phyloP scores from a whole-genome alignment of 768 basidiomycete genomes.

The Psilocybe subaeruginosa region DNA sequence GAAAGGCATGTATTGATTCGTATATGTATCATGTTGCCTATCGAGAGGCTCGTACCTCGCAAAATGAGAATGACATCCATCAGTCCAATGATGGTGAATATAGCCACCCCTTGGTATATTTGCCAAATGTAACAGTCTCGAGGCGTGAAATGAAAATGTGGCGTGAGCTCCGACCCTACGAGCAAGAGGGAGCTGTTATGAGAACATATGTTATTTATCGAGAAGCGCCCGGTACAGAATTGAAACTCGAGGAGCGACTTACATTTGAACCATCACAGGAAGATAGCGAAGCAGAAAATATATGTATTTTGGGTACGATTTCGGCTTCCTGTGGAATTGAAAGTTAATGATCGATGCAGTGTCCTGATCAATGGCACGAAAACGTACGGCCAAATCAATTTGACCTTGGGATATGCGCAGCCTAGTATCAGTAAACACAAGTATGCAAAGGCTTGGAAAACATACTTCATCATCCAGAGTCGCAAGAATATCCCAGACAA shows the following conservation, averaged over 20 bases:
- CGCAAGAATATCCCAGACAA: conserved; percentile 42
- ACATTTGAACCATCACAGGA: conserved; percentile 39
- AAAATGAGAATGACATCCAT: conserved; percentile 43
- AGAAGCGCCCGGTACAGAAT: too few species aligned
- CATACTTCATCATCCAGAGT: conserved; percentile 43
- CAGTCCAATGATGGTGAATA: conserved; percentile 25
- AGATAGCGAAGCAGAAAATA: conserved; percentile 41
- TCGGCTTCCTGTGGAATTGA: conserved; percentile 1
- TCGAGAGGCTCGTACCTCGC: conserved; percentile 28
- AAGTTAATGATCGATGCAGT: neutral
- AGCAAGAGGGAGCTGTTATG: conserved; percentile 32
- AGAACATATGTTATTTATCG: neutral
- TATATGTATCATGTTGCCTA: neutral
- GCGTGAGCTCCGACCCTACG: conserved; percentile 36
- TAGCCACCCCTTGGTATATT: conserved; percentile 38
- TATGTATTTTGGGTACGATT: conserved; percentile 34
- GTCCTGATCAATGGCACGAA: neutral
- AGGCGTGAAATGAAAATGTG: conserved; percentile 35
- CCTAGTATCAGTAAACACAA: neutral
- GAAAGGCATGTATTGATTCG: neutral
- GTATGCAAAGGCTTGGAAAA: neutral
- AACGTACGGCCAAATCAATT: conserved; percentile 44
- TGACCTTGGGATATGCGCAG: conserved; percentile 25
- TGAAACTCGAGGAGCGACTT: conserved; percentile 6
- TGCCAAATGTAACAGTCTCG: conserved; percentile 47